Base-by-base conservation (phyloP, 2,329 filamentous ascomycete genomes). In the Chrysoporthe puriensis region DNA sequence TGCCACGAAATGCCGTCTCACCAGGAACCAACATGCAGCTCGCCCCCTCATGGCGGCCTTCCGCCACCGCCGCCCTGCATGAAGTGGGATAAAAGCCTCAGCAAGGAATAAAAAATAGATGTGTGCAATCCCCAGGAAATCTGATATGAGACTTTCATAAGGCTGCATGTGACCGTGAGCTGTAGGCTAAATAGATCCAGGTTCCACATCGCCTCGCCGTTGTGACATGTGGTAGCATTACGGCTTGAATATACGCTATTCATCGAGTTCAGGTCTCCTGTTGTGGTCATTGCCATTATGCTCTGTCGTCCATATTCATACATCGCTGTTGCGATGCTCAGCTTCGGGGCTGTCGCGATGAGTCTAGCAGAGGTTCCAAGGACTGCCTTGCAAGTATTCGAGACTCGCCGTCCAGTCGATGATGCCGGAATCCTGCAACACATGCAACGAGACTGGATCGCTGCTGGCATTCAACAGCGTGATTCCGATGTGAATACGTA, bases 371-470 rank as follows among this genome's bases (percentile, higher is more conserved):
- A 36, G 6, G 9, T 21, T n/a, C 50, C 64, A 0, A 34, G 44
- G 16, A 62, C 71, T 2, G 21, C 64, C 11, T 26, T 14, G 11
- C 50, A 68, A 4, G 69, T 60, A 2, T 60, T 77, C n/a, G 67
- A 71, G 40, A 71, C 73, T 54, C 74, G 73, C 48, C 73, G 73
- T 69, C 63, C 43, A 43, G 13, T 54, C 32, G 50, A 32, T 5
- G 50, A 54, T 34, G 13, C 21, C 32, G 4, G 4, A 16, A 21
- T 32, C 21, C 13, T 14, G 4, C 50, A 32, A 9, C 21, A 26
- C 7, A 11, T 54, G 4, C 26, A 54, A 16, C 71, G 74, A 43
- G 73, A 75, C 11, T 67, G 76, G 43, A 26, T 65, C 0, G 60
- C 62, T 4, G 56, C 74, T 36, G 58, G 68, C 16, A 65, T 70